A percentile compares a stretch with the other conserved stretches of the same genome.
Evolutionary conservation across 129 eudicot genomes (phyloP).

Genomic region (Arctium minus): DNA sequence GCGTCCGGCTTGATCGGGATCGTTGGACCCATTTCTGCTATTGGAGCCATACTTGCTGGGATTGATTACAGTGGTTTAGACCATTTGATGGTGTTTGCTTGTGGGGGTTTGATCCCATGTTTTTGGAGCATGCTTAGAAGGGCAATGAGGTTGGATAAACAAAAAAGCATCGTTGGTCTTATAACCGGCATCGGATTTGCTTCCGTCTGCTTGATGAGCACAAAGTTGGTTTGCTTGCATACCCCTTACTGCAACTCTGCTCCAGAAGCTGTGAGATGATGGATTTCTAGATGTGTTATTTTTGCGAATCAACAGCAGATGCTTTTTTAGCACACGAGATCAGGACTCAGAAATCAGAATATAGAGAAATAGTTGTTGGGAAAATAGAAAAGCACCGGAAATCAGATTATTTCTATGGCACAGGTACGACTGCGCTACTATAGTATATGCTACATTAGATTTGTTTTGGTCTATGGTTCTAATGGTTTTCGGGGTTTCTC

Average conservation of each 20-base stretch:
- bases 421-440: background rate
- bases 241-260: constrained; percentile 94
- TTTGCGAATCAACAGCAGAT: background rate
- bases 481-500: background rate
- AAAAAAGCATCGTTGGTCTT: constrained; percentile 56
- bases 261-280: constrained; percentile 91
- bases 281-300: background rate
- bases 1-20: constrained; percentile 74
- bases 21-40: constrained; percentile 86
- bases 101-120: constrained; percentile 80
- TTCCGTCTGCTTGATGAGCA: constrained; percentile 54
- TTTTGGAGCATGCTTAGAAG: constrained; percentile 61
- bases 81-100: constrained; percentile 84
- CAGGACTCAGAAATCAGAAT: background rate
- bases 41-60: constrained; percentile 76
- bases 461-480: background rate
- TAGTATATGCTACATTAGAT: background rate
- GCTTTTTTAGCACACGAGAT: background rate
- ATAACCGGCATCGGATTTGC: constrained; percentile 57
- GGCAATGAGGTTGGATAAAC: constrained; percentile 55
- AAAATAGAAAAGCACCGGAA: background rate
- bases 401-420: constrained; percentile 1
- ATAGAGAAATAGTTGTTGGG: background rate
- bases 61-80: constrained; percentile 86
- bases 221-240: constrained; percentile 82